Conservation (phyloP, 495 filamentous ascomycete genomes). For the Chaetomium cochliodes region DNA sequence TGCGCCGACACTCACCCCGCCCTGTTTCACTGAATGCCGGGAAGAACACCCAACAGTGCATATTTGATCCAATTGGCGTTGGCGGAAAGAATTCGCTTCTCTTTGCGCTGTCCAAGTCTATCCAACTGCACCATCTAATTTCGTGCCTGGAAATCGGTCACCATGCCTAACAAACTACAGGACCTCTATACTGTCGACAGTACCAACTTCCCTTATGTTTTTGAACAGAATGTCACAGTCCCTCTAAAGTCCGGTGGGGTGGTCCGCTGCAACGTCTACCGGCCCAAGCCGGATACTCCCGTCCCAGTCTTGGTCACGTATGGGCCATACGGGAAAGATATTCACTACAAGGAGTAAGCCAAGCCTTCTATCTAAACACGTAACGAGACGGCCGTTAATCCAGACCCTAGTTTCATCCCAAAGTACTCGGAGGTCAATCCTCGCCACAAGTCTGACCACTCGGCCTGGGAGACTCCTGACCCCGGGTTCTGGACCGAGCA, state of each 20-base stretch:
- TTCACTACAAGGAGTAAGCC: slow-evolving; percentile 42
- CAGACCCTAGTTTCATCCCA: slow-evolving; percentile 40
- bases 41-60: not conserved
- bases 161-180: slow-evolving; percentile 10
- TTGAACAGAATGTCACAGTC: slow-evolving; percentile 42
- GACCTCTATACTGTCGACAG: slow-evolving; percentile 42
- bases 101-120: not conserved
- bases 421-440: slow-evolving; percentile 49
- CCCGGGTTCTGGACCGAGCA: slow-evolving; percentile 61
- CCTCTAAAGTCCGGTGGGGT: slow-evolving; percentile 21
- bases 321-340: slow-evolving; percentile 67
- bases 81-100: not conserved
- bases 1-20: not conserved
- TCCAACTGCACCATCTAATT: not conserved
- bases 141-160: not conserved
- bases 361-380: too few species aligned
- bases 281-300: slow-evolving; percentile 27
- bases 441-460: slow-evolving; percentile 50
- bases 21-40: not conserved
- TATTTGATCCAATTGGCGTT: not conserved
- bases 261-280: slow-evolving; percentile 27
- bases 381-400: not conserved
- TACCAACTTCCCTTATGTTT: slow-evolving; percentile 28
- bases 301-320: slow-evolving; percentile 56
- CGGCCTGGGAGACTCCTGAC: slow-evolving; percentile 65